Evolutionary conservation across 352 stramenopile genomes (phyloP).

Genomic region (Phytophthora colocasiae): DNA sequence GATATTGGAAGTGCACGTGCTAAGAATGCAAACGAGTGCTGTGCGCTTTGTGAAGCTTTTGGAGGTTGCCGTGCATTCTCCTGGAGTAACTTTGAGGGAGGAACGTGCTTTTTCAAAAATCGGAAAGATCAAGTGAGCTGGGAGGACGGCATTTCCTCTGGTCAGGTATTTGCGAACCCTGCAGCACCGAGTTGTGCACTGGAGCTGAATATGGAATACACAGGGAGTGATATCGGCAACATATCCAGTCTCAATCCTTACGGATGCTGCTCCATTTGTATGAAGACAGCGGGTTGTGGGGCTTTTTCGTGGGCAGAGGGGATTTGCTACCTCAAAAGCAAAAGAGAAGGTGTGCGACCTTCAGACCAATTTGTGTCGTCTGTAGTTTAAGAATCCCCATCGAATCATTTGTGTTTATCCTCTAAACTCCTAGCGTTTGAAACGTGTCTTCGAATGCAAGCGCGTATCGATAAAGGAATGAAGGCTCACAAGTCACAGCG

Average conservation of each 20-base stretch:
- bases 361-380: constrained; percentile 27
- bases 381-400: constrained; percentile 29
- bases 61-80: constrained; percentile 51
- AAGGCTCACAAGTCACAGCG: constrained; percentile 27
- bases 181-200: constrained; percentile 31
- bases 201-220: constrained; percentile 38
- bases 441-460: constrained; percentile 34
- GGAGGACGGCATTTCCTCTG: constrained; percentile 26
- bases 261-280: constrained; percentile 42
- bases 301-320: constrained; percentile 62
- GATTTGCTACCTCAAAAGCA: constrained; percentile 72
- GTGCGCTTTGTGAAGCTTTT: constrained; percentile 34
- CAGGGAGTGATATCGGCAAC: constrained; percentile 23
- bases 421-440: constrained; percentile 9
- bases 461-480: constrained; percentile 25
- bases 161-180: constrained; percentile 28
- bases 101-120: constrained; percentile 63
- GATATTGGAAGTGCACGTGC: constrained; percentile 34
- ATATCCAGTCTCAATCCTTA: constrained; percentile 23
- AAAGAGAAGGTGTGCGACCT: constrained; percentile 30
- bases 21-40: constrained; percentile 23
- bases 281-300: constrained; percentile 35
- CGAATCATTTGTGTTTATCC: neutral
- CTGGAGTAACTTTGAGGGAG: constrained; percentile 57
- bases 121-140: constrained; percentile 29